Evolutionary conservation across 163 green algal genomes (phyloP), one percentile per base, ranked within the genome.

Genomic region (Picocystis sp.): DNA sequence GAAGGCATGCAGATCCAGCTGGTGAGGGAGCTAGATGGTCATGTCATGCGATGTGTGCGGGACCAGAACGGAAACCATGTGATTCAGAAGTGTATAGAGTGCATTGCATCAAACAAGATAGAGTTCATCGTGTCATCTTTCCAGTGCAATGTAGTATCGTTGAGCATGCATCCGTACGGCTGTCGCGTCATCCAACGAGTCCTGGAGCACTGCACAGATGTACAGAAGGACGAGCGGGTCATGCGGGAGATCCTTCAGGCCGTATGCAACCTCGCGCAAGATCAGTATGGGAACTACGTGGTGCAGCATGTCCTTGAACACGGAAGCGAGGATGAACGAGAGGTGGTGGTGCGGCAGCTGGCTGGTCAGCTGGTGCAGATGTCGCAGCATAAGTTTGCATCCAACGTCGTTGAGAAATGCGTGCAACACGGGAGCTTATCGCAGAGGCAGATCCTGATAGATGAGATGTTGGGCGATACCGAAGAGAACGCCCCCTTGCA

Each of bases 21-120:
- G 24, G 59, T 83, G 10, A 22, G 48, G 0, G 79, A 89, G 74
- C 74, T 95, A 47, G 70, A 86, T 11, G 77, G 71, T 2, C 61
- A 78, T 45, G 75, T 87, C 24, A 75, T 84, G 57, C 53, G 64
- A 15, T 81, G 66, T 47, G 62, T 91, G 43, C 57, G 48, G 22
- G 73, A 84, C 45, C 83, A 92, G 69, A 95, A 95, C 50, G 85
- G 84, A 61, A 95, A 95, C 68, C 86, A 95, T 60, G 86, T 95
- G 38, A 81, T 94, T 19, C 86, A 93, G 52, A 84, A 88, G 56
- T 83, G 65, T 66, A 89, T 95, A 29, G 79, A 94, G 74, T 60
- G 67, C 19, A 51, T 75, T 22, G 55, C 60, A 23, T 45, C 65
- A 6, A 44, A 55, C 33, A 67, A 67, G 51, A 78, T 93, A 43